phyloP scores from a whole-genome alignment of 202 grass and related monocot species.

The Setaria viridis region DNA sequence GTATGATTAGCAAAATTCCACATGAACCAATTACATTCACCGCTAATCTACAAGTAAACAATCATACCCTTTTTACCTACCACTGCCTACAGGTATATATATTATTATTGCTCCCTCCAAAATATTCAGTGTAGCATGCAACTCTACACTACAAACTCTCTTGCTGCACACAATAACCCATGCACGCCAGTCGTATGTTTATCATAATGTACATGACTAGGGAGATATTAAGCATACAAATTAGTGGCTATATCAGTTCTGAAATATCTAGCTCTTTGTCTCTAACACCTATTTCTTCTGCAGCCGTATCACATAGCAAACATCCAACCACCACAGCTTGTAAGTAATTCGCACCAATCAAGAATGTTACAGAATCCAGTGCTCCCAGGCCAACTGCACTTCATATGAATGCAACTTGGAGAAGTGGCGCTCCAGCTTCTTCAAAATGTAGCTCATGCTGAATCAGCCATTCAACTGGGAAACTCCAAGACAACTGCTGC shows the following conservation, averaged over 20 bases:
- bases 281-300: background rate
- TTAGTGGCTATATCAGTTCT: slow-evolving; percentile 9
- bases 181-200: slow-evolving; percentile 28
- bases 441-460: slow-evolving; percentile 39
- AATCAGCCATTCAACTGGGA: slow-evolving; percentile 19
- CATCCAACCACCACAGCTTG: slow-evolving; percentile 29
- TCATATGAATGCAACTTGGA: slow-evolving; percentile 32
- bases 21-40: slow-evolving; percentile 18
- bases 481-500: slow-evolving; percentile 33
- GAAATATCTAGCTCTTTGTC: background rate
- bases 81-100: slow-evolving; percentile 23
- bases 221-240: slow-evolving; percentile 40
- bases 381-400: slow-evolving; percentile 18
- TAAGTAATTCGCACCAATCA: slow-evolving; percentile 1
- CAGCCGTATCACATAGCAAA: slow-evolving; percentile 23
- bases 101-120: slow-evolving; percentile 25
- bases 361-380: slow-evolving; percentile 34
- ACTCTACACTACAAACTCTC: slow-evolving; percentile 23
- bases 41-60: slow-evolving; percentile 14
- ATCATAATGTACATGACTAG: slow-evolving; percentile 54
- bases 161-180: background rate
- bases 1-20: slow-evolving; percentile 38
- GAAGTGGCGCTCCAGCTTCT: slow-evolving; percentile 40
- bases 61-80: background rate
- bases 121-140: slow-evolving; percentile 36